Base-by-base conservation (phyloP, 495 filamentous ascomycete species). In the Tuber microsphaerosporum region DNA sequence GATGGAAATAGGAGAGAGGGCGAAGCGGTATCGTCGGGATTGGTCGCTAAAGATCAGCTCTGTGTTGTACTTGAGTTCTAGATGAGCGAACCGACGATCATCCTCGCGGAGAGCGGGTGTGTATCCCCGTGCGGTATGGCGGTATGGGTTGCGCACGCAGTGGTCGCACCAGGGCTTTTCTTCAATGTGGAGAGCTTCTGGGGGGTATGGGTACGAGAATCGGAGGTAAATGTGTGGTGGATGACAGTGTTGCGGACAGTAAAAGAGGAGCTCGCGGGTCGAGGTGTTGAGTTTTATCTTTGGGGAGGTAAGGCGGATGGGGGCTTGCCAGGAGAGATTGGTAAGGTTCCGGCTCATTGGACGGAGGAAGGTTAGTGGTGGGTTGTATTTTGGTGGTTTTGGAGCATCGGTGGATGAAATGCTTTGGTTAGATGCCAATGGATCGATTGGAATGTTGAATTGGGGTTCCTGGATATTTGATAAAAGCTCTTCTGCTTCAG, bases 241-340 rank as follows among this genome's bases (percentile, higher is more conserved):
- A 31, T 65, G 56, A 3, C 56, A 65, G 56, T 31, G 56, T 17
- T 65, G 56, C 16, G 56, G 56, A 10, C 56, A 65, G 56, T 65
- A 65, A 17, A 65, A 65, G 56, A 65, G 56, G 56, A 65, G 56
- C 56, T 65, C 56, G 26, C 56, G 56, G 26, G 56, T 65, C 56
- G 26, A 26, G 12, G 56, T 65, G 26, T 65, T 65, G 56, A 65
- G 56, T 65, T 65, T 65, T 26, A 65, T 31, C 56, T 65, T 65
- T 26, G 56, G 56, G 12, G 56, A 31, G 14, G 56, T 65, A 10
- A 65, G 4, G 5, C n/a, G n/a, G n/a, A 31, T 26, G 2, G 56
- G 56, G 12, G n/a, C 26, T 31, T 26, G 1, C 56, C 56, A 65
- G 56, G 56, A 31, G 56, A 65, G 56, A 31, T 2, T 31, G 56